Base-by-base conservation (phyloP, 345 rosid genomes). In the Hibiscus syriacus region DNA sequence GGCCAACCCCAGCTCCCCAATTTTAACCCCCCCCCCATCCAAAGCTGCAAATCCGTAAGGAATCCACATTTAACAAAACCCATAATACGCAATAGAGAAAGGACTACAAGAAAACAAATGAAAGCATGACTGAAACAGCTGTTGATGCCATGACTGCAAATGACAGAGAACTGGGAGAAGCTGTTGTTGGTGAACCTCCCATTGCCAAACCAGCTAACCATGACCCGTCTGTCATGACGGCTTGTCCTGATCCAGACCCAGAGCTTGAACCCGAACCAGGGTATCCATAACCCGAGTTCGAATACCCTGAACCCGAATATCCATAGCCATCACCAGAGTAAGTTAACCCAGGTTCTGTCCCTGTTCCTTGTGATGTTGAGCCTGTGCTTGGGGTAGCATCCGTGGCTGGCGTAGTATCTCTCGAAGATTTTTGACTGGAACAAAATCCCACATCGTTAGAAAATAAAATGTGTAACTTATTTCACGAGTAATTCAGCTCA, bases 201-300 rank as follows among this genome's bases (percentile, higher is more conserved):
- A 90, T 83, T 66, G 97, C 98, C 68, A 93, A 76, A 73, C 97
- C 94, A 55, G 94, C 98, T 76, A 93, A 67, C 87, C 91, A 92
- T 3, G 97, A 84, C 19, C 90, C 96, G 23, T 92, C 98, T 12
- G 84, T 83, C 55, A 92, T 57, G 83, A 84, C 70, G 2, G 96
- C 69, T 70, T 74, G 79, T 22, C 90, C 81, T 2, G 87, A 71
- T 56, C 74, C 85, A 0, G 73, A 19, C 17, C 27, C 49, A 8
- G 71, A 2, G 14, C 73, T 72, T 0, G 78, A 11, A 22, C 59
- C 78, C 0, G 76, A 67, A 14, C 80, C 83, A 16, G 76, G 36
- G 52, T 69, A 70, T 30, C 75, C 76, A 48, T 27, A 69, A 16
- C 72, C 72, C 22, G 32, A 12, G 39, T 10, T 39, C 6, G 74